These are phyloP conservation scores for Trichoderma hamatum DNA, from an alignment of 2,329 filamentous ascomycete genomes.

Conservation along the genomic window DNA sequence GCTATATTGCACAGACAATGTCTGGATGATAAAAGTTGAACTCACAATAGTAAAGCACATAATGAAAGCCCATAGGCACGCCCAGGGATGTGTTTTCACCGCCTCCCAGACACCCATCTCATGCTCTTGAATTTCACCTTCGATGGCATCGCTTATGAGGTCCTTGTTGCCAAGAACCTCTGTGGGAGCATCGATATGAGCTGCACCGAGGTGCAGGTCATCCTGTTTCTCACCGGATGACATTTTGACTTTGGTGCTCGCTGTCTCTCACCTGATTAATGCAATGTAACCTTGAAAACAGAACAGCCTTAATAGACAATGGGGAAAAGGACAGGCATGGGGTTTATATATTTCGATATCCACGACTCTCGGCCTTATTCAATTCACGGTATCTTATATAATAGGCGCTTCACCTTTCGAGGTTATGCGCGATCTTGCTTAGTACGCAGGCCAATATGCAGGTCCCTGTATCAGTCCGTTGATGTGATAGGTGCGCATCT, in stretches of 20 bases:
- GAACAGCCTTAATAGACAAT: not conserved
- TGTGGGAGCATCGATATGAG: not conserved
- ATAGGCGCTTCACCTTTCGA: not conserved
- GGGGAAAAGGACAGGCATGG: not conserved
- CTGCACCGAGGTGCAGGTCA: not conserved
- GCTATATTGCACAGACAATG: not conserved
- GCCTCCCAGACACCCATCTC: not conserved
- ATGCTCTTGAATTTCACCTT: not conserved
- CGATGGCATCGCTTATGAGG: not conserved
- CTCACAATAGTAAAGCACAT: not conserved
- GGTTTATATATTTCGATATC: not conserved
- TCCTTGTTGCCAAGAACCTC: not conserved
- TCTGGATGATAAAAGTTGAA: not conserved
- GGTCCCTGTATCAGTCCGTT: not conserved
- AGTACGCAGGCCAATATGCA: not conserved
- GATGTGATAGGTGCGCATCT: not conserved
- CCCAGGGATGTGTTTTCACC: not conserved
- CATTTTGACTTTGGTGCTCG: not conserved
- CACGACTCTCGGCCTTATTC: not conserved
- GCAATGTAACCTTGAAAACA: not conserved
- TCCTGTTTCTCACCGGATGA: not conserved
- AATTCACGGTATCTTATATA: not conserved
- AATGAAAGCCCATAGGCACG: not conserved
- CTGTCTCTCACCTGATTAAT: not conserved
- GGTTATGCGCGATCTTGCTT: not conserved